Percentiles rank a stretch among this genome's conserved stretches.
Conservation (phyloP, 805 yeast genomes). For the Cyberlindnera samutprakarnensis region DNA sequence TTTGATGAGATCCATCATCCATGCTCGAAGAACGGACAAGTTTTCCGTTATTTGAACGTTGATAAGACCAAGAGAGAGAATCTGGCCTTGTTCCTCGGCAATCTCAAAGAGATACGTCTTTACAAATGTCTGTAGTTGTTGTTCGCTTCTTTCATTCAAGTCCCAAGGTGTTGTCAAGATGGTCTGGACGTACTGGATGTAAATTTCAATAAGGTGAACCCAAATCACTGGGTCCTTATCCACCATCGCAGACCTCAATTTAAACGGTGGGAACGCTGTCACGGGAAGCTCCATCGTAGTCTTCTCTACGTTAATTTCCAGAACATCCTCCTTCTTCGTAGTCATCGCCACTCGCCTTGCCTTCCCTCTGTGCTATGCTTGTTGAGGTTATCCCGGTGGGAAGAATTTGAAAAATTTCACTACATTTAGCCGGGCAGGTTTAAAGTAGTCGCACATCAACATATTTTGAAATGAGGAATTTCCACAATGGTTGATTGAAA, state of each 20-base stretch:
- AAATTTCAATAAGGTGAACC: conserved; percentile 64
- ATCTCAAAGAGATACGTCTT: conserved; percentile 54
- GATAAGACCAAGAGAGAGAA: conserved; percentile 63
- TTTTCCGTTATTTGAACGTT: conserved; percentile 60
- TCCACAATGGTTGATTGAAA: too few relatives aligned
- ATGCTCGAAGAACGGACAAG: conserved; percentile 36
- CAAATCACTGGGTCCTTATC: conserved; percentile 83
- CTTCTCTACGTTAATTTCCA: conserved; percentile 5
- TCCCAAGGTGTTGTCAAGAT: conserved; percentile 27
- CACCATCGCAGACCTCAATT: conserved; percentile 64
- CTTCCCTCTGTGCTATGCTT: not conserved
- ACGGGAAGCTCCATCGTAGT: conserved; percentile 40
- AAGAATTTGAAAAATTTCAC: not conserved
- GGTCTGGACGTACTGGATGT: conserved; percentile 42
- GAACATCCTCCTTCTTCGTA: not conserved
- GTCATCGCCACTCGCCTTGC: not conserved
- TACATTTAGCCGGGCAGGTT: too few relatives aligned
- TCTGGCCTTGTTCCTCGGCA: conserved; percentile 49
- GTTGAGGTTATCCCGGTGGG: not conserved
- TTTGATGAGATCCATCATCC: conserved; percentile 40
- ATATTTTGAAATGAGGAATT: too few relatives aligned
- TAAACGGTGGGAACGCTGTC: conserved; percentile 69
- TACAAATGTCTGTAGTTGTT: conserved; percentile 50
- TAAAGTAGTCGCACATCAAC: too few relatives aligned
- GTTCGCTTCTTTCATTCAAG: conserved; percentile 46